A percentile compares a stretch with the other conserved stretches of the same genome.
Evolutionary conservation across 2,329 filamentous ascomycete genomes (phyloP).

Genomic region (Penicillium sclerotiorum): DNA sequence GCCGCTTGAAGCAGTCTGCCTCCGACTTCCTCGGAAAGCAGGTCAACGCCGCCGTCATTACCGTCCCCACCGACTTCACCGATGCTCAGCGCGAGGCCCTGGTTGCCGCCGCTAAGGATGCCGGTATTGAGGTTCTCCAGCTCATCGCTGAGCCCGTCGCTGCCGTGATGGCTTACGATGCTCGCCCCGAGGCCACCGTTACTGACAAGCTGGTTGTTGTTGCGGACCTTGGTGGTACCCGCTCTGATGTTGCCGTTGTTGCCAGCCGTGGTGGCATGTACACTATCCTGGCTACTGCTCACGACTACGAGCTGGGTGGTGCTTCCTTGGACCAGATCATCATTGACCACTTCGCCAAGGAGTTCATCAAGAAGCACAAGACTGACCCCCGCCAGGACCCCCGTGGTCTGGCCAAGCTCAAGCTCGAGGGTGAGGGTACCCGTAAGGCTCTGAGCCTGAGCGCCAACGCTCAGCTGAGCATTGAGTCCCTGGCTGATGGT

Average conservation of each 20-base stretch:
- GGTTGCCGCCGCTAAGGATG: slow-evolving; percentile 73
- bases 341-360: slow-evolving; percentile 96
- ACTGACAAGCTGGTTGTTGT: slow-evolving; percentile 90
- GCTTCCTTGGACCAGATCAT: slow-evolving; percentile 84
- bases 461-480: slow-evolving; percentile 84
- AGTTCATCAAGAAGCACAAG: slow-evolving; percentile 97
- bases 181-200: slow-evolving; percentile 71
- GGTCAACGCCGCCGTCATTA: slow-evolving; percentile 92
- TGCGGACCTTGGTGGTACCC: slow-evolving; percentile 87
- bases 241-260: slow-evolving; percentile 87
- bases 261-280: slow-evolving; percentile 94
- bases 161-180: slow-evolving; percentile 87
- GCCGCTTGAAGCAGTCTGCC: slow-evolving; percentile 78
- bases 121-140: slow-evolving; percentile 86
- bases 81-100: slow-evolving; percentile 85
- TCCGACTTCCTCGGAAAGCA: slow-evolving; percentile 90
- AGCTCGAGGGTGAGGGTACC: slow-evolving; percentile 83
- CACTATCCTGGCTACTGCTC: slow-evolving; percentile 86
- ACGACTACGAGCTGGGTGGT: slow-evolving; percentile 94
- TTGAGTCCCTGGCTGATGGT: slow-evolving; percentile 87
- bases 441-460: slow-evolving; percentile 92
- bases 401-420: slow-evolving; percentile 85
- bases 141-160: slow-evolving; percentile 90
- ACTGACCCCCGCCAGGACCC: slow-evolving; percentile 81
- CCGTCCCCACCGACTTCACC: slow-evolving; percentile 89